These are phyloP conservation scores for Diphasiastrum complanatum DNA, from an alignment of 83 land plant genomes.

Conservation along the genomic window DNA sequence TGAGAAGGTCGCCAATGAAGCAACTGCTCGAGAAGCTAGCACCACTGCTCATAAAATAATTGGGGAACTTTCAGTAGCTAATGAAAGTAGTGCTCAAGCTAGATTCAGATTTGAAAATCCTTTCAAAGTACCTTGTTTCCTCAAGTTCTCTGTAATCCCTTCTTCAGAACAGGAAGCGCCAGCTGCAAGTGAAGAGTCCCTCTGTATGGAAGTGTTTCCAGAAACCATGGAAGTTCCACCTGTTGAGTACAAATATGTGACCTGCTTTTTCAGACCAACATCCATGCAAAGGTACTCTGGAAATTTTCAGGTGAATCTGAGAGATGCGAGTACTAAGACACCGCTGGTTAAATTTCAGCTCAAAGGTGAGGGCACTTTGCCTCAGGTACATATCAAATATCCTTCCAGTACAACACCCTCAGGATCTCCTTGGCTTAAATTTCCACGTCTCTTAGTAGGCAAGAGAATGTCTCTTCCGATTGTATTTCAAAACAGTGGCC, in stretches of 20 bases:
- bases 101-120: conserved; percentile 30
- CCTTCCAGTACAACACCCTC: conserved; percentile 22
- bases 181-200: conserved; percentile 15
- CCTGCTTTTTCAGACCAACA: conserved; percentile 22
- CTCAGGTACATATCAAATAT: conserved; percentile 13
- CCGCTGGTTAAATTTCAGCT: conserved; percentile 26
- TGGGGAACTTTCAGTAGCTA: neutral
- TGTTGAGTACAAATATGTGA: conserved; percentile 20
- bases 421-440: conserved; percentile 25
- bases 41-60: neutral
- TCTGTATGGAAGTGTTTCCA: conserved; percentile 26
- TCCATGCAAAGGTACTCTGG: conserved; percentile 26
- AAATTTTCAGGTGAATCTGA: conserved; percentile 23
- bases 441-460: conserved; percentile 21
- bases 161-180: conserved; percentile 10
- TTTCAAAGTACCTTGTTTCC: conserved; percentile 31
- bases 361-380: conserved; percentile 32
- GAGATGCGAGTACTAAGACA: conserved; percentile 11
- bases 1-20: conserved; percentile 8
- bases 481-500: conserved; percentile 24
- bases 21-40: conserved; percentile 5
- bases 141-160: conserved; percentile 21
- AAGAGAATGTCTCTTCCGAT: conserved; percentile 19
- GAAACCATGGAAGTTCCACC: conserved; percentile 27
- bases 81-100: conserved; percentile 19